Evolutionary conservation across 2,329 filamentous ascomycete genomes (phyloP), one percentile per base, ranked within the genome.

Genomic region (Pseudocercospora fijiensis): DNA sequence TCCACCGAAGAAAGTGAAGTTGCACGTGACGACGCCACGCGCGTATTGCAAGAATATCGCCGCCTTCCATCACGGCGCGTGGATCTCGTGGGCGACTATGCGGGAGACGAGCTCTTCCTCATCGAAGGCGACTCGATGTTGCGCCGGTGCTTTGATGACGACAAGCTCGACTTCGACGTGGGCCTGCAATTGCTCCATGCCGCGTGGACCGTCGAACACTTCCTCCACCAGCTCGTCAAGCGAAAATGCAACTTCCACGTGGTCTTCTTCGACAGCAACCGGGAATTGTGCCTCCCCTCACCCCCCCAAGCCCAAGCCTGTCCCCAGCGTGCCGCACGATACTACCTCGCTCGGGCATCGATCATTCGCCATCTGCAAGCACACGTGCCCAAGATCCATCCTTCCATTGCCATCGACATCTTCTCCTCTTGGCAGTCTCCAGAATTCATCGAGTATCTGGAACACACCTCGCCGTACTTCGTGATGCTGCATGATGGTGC

Each of bases 81-180:
- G 27, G 88, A 91, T 69, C 82, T 92, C 2, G 85, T 92, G 3
- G 88, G 90, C 45, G 90, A 92, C 72, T 92, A 90, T 76, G 88
- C 88, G 3, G 89, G 90, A 22, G 86, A 85, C 64, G 89, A 91
- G 72, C 80, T 88, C 10, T 92, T 92, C 73, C 78, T 89, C 22
- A 83, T 92, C 28, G 88, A 92, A 67, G 89, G 89, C 28, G 89
- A 93, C 70, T 88, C 88, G 0, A 75, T 92, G n/a, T 78, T 92
- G 10, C 78, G 86, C 6, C 78, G 89, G 63, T 88, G 84, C 70
- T 84, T 92, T 55, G 77, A 79, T n/a, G 82, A 88, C 67, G 78
- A 82, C 10, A 80, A 83, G 22, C 83, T 92, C 45, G 87, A 92
- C 71, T 89, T 90, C 67, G 70, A 83, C 83, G 81, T 80, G 57